Evolutionary conservation across 2,329 filamentous ascomycete species (phyloP).

Genomic region (Phyllosticta capitalensis): DNA sequence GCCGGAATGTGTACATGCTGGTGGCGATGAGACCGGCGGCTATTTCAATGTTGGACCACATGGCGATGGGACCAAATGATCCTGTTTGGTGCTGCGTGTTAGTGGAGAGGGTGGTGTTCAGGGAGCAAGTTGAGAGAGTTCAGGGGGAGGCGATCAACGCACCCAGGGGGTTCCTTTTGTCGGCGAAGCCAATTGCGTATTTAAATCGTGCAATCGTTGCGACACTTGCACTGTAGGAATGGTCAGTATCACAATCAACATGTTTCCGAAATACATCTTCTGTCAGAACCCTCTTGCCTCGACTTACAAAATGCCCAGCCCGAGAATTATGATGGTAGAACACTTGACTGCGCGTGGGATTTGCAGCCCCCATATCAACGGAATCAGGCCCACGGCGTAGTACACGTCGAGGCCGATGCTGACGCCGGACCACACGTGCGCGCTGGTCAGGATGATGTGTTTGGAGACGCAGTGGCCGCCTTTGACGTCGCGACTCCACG

Average conservation of each 20-base stretch:
- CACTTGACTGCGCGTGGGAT: slow-evolving; percentile 1
- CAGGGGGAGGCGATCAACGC: background rate
- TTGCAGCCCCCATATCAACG: slow-evolving; percentile 3
- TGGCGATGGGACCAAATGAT: background rate
- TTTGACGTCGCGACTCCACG: background rate
- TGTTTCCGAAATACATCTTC: no score
- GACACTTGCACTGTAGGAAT: background rate
- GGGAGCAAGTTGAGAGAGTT: no score
- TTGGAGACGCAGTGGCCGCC: slow-evolving; percentile 6
- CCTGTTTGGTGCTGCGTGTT: background rate
- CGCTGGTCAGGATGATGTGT: background rate
- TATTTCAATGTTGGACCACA: slow-evolving; percentile 1
- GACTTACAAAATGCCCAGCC: slow-evolving; percentile 1
- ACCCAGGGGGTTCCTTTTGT: background rate
- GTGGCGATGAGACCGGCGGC: slow-evolving; percentile 1
- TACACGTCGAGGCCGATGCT: slow-evolving; percentile 7
- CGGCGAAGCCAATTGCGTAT: background rate
- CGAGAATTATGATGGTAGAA: background rate
- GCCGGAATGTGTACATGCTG: background rate
- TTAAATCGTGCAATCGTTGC: slow-evolving; percentile 2
- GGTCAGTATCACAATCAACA: background rate
- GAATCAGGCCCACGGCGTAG: slow-evolving; percentile 5
- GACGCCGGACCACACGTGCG: background rate
- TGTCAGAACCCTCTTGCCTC: background rate
- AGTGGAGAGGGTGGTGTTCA: background rate